Evolutionary conservation across 345 rosid species (phyloP).

Genomic region (Kernera saxatilis): DNA sequence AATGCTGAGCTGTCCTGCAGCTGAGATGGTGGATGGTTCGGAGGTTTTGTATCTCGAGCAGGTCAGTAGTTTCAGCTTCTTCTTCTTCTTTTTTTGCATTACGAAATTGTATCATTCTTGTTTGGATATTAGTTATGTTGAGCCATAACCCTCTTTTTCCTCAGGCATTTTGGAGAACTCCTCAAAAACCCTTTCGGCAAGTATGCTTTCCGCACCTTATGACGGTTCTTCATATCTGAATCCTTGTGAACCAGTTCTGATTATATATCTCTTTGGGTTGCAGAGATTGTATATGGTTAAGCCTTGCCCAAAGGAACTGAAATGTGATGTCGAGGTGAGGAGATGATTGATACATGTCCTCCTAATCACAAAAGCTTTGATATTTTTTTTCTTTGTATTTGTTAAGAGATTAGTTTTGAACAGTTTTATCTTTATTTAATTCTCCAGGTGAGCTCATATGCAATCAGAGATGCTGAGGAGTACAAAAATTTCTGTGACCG

Average conservation of each 20-base stretch:
- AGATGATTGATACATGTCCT: background rate
- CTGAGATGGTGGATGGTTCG: conserved; percentile 85
- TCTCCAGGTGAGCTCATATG: conserved; percentile 57
- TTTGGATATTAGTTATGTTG: background rate
- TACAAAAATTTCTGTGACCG: conserved; percentile 86
- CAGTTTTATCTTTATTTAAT: background rate
- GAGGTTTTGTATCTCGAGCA: conserved; percentile 68
- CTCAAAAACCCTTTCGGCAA: conserved; percentile 88
- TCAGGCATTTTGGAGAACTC: conserved; percentile 89
- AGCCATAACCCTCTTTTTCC: background rate
- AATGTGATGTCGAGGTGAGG: conserved; percentile 86
- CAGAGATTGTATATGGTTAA: conserved; percentile 85
- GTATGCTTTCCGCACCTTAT: conserved; percentile 26
- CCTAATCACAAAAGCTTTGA: background rate
- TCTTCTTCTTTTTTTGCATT: background rate
- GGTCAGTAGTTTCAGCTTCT: conserved; percentile 32
- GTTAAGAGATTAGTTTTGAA: background rate
- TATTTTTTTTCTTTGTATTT: background rate
- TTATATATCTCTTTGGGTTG: conserved; percentile 7
- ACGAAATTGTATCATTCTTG: background rate
- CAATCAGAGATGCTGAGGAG: conserved; percentile 82
- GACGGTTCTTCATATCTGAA: background rate
- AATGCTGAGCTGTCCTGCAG: conserved; percentile 73
- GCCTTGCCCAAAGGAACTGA: conserved; percentile 83
- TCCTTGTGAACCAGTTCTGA: background rate